A percentile compares a stretch with the other conserved stretches of the same genome.
Conservation (phyloP, 148 eudicot genomes). For the Diospyros kaki region DNA sequence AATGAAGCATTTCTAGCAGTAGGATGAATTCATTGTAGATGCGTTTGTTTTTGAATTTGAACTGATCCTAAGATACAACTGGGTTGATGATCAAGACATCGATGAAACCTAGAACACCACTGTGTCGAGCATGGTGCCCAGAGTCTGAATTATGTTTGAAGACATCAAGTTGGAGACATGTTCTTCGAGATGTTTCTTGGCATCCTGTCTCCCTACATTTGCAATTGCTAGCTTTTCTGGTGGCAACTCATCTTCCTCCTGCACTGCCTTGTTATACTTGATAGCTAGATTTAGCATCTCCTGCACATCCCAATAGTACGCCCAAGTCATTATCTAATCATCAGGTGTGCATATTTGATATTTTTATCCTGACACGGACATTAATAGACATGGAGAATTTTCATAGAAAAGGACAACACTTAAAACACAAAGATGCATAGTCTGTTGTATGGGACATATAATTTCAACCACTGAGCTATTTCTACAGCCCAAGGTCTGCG, state of each 20-base stretch:
- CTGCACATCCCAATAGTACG: conserved; percentile 29
- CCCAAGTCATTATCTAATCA: neutral
- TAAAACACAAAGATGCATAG: neutral
- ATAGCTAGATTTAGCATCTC: conserved; percentile 76
- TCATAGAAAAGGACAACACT: neutral
- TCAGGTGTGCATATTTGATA: too few species aligned
- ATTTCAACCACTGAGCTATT: too few species aligned
- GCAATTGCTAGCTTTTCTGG: conserved; percentile 87
- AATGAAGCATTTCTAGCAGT: neutral
- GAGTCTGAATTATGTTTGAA: conserved; percentile 73
- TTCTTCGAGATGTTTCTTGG: conserved; percentile 90
- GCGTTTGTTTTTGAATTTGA: neutral
- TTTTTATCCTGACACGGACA: neutral
- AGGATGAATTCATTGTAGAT: neutral
- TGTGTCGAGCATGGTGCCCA: conserved; percentile 86
- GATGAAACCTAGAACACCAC: conserved; percentile 51
- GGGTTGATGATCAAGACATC: neutral
- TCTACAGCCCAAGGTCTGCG: too few species aligned
- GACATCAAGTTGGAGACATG: conserved; percentile 89
- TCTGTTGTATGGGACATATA: neutral
- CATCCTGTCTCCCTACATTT: conserved; percentile 89
- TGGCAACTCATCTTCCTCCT: conserved; percentile 78
- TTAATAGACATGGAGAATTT: neutral
- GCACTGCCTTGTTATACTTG: conserved; percentile 85
- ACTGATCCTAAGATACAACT: neutral